Evolutionary conservation across 1,139 yeast genomes (phyloP).

Genomic region (Yamadazyma triangularis): DNA sequence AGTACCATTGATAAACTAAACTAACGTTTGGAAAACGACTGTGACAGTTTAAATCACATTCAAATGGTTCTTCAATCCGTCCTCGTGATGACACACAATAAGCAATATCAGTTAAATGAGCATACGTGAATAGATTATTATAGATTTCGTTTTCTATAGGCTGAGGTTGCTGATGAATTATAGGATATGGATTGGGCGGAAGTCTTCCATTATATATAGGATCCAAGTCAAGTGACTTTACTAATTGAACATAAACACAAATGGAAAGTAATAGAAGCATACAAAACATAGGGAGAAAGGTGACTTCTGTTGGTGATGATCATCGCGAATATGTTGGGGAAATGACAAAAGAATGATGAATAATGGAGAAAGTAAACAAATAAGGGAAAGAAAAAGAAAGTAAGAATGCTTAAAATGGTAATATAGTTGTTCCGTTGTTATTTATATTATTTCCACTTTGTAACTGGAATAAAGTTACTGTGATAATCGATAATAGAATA

Average conservation of each 20-base stretch:
- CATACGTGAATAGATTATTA: constrained; percentile 32
- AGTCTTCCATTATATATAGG: too few species aligned
- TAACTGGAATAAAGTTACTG: too few species aligned
- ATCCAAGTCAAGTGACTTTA: too few species aligned
- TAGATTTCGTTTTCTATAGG: constrained; percentile 19
- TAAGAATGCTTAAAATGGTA: not conserved
- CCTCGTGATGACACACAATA: constrained; percentile 41
- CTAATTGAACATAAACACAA: too few species aligned
- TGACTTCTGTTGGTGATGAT: too few species aligned
- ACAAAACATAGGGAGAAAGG: too few species aligned
- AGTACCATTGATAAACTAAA: constrained; percentile 44
- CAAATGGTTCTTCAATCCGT: constrained; percentile 36
- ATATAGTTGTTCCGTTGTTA: too few species aligned
- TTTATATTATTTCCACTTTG: too few species aligned
- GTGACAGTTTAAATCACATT: constrained; percentile 41
- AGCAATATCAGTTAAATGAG: constrained; percentile 46
- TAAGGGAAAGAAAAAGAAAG: not conserved
- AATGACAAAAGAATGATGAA: not conserved
- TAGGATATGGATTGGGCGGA: not conserved
- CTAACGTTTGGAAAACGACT: constrained; percentile 36
- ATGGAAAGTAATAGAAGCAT: too few species aligned
- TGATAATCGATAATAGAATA: too few species aligned
- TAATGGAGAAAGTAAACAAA: not conserved
- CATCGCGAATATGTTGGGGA: constrained; percentile 1
- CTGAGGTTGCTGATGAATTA: not conserved